Base-by-base conservation (phyloP, 371 early-diverging fungal genomes). In the Phascolomyces articulosus region DNA sequence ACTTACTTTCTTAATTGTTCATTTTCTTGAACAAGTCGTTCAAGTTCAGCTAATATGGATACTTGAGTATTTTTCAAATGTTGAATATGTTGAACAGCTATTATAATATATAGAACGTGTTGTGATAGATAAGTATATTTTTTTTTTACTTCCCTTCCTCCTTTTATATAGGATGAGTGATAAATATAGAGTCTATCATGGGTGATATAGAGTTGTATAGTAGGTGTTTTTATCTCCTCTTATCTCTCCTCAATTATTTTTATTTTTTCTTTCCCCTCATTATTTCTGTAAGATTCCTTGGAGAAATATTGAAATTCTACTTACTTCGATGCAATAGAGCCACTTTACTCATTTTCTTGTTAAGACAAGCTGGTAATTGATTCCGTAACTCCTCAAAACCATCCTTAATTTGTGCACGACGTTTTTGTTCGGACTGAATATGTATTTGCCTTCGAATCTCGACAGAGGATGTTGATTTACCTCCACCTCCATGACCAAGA, bases 361-460 rank as follows among this genome's bases (percentile, higher is more conserved):
- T 73, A 20, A 68, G 57, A 59, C 72, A 71, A 41, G 67, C 66
- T 6, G 79, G 79, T 27, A 79, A 58, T n/a, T 79, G 72, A 40
- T 66, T 60, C 11, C 77, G 67, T 34, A 75, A 62, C 21, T 76
- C 73, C 49, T 79, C 79, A 65, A 79, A 79, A 4, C 79, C 79
- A 62, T 78, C 79, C 62, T 79, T 79, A 47, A 79, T 79, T 65
- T 79, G 76, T 11, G 79, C 79, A 24, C 80, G 70, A 41, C 80
- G 70, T 62, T 74, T 79, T 62, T 79, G 80, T 53, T 79, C 80
- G 20, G 75, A 74, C 59, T 80, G 80, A 54, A 80, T 80, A 60
- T 80, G 80, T 38, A 80, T 74, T 51, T 73, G 80, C 29, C 76
- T 67, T 23, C 80, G 72, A 26, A 76, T 53, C 56, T 79, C 79